Percentiles rank a stretch among this genome's conserved stretches.
phyloP scores from a whole-genome alignment of 441 rosid species.

The Populus hybrid region DNA sequence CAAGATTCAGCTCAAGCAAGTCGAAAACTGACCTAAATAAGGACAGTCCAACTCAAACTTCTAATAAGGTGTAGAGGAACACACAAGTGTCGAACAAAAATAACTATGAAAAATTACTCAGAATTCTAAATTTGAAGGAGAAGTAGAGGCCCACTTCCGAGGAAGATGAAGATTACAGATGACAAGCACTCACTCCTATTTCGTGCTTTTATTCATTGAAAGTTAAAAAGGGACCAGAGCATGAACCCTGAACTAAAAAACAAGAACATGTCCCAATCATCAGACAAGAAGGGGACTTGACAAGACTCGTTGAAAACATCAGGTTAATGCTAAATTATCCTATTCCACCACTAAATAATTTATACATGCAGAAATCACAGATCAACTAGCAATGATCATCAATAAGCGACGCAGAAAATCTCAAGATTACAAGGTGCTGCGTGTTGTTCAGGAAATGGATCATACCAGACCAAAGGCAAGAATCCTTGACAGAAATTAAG shows the following conservation, averaged over 20 bases:
- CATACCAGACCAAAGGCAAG: not conserved
- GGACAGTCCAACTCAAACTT: not conserved
- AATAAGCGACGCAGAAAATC: not conserved
- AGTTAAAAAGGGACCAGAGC: not conserved
- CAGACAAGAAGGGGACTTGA: not conserved
- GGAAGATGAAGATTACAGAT: not conserved
- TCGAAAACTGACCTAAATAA: not conserved
- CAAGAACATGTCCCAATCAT: not conserved
- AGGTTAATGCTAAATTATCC: not conserved
- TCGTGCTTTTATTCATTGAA: not conserved
- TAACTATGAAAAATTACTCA: not conserved
- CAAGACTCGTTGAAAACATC: not conserved
- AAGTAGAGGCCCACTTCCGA: not conserved
- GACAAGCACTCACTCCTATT: not conserved
- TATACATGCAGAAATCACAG: not conserved
- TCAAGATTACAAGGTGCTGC: not conserved
- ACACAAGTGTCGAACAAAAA: not conserved
- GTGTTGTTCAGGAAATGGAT: not conserved
- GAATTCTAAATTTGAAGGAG: not conserved
- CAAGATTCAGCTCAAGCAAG: not conserved
- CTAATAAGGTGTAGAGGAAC: not conserved
- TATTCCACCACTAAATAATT: not conserved
- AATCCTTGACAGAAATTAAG: not conserved
- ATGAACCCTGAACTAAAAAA: not conserved
- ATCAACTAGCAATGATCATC: not conserved